Evolutionary conservation across 2,329 filamentous ascomycete genomes (phyloP).

Genomic region (Sclerotinia spermophila): DNA sequence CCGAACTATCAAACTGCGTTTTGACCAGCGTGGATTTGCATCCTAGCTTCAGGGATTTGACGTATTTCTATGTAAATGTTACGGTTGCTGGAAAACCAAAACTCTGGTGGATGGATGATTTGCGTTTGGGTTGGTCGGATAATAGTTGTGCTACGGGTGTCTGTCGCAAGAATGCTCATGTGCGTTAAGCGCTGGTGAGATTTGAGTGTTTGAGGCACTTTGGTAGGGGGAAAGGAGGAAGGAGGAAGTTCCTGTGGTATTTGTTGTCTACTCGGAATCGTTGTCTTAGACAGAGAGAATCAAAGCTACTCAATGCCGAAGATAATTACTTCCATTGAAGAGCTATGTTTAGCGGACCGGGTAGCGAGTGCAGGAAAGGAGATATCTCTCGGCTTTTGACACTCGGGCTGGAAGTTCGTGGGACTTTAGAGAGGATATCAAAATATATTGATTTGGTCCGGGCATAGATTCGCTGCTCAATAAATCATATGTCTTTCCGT

Average conservation of each 20-base stretch:
- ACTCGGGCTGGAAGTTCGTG: neutral
- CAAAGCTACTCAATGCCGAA: accelerated
- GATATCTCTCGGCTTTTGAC: neutral
- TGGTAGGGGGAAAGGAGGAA: too few species aligned
- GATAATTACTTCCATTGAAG: accelerated
- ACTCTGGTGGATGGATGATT: slow-evolving; percentile 47
- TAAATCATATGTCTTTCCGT: accelerated
- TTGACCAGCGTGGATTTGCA: slow-evolving; percentile 34
- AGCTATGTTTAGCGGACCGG: neutral
- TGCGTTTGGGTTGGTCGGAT: slow-evolving; percentile 44
- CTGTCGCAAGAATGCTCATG: slow-evolving; percentile 37
- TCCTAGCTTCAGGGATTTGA: slow-evolving; percentile 37
- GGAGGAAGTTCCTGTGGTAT: too few species aligned
- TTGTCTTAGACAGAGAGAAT: neutral
- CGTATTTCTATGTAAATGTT: slow-evolving; percentile 42
- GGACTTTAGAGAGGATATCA: neutral
- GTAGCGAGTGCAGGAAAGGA: neutral
- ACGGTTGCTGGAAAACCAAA: slow-evolving; percentile 39
- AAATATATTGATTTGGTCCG: neutral
- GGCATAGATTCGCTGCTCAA: too few species aligned
- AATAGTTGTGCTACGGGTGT: slow-evolving; percentile 40
- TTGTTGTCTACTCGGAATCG: too few species aligned
- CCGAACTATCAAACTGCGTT: slow-evolving; percentile 33
- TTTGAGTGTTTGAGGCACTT: neutral
- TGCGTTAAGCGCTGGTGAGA: neutral